Percentiles rank a stretch among this genome's conserved stretches.
Conservation (phyloP, 345 rosid species). For the Populus pruinosa region DNA sequence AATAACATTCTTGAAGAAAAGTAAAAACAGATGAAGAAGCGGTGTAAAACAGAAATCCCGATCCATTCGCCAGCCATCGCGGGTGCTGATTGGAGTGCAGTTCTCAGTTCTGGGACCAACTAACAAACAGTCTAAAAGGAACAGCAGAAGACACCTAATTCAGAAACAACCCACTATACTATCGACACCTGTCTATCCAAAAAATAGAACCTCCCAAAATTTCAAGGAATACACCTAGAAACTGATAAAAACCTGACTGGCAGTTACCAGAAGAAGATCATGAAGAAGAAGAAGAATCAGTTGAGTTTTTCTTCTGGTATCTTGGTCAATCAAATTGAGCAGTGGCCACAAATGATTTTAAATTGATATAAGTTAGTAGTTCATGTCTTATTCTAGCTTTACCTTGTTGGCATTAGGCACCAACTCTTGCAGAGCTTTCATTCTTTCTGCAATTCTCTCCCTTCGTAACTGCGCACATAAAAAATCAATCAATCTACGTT, state of each 20-base stretch:
- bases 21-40: too few relatives aligned
- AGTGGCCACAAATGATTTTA: neutral
- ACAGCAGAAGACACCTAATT: neutral
- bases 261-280: neutral
- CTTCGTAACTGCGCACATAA: constrained; percentile 62
- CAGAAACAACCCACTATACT: neutral
- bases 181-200: neutral
- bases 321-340: neutral
- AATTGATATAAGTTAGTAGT: neutral
- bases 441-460: constrained; percentile 95
- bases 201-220: too few relatives aligned
- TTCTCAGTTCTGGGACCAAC: constrained; percentile 5
- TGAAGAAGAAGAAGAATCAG: neutral
- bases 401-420: constrained; percentile 99
- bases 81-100: neutral
- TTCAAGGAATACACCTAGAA: neutral
- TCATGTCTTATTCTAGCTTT: neutral
- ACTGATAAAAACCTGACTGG: neutral
- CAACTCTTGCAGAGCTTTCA: constrained; percentile 95
- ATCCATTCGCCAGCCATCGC: constrained; percentile 13
- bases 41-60: neutral
- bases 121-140: neutral
- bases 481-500: neutral
- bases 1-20: too few relatives aligned
- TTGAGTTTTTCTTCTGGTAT: neutral